A percentile compares a stretch with the other conserved stretches of the same genome.
Evolutionary conservation across 495 filamentous ascomycete species (phyloP).

Genomic region (Lasiosphaeria hispida): DNA sequence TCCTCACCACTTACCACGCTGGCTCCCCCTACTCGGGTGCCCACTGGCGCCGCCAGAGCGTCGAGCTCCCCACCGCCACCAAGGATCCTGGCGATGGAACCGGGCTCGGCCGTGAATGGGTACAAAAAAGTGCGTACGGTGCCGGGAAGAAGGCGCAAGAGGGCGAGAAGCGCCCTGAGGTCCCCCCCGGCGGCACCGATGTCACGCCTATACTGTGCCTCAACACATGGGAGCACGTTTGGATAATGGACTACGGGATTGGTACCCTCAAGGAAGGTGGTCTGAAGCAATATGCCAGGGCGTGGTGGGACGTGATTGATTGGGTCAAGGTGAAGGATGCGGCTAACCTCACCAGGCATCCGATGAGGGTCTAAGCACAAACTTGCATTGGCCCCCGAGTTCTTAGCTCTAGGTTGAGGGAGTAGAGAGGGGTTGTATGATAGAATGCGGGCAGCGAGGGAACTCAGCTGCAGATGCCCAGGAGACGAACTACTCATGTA

Average conservation of each 20-base stretch:
- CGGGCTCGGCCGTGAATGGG: slow-evolving; percentile 27
- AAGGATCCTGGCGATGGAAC: slow-evolving; percentile 34
- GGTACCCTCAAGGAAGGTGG: slow-evolving; percentile 59
- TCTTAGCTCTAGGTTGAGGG: too few species aligned
- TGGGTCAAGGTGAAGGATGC: slow-evolving; percentile 67
- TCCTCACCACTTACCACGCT: slow-evolving; percentile 87
- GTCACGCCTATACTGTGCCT: slow-evolving; percentile 78
- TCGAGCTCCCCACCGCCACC: slow-evolving; percentile 73
- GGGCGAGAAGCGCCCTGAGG: slow-evolving; percentile 26
- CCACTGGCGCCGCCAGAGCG: slow-evolving; percentile 73
- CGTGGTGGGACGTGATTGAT: slow-evolving; percentile 85
- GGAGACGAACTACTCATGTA: too few species aligned
- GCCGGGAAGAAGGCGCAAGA: slow-evolving; percentile 45
- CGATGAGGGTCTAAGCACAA: too few species aligned
- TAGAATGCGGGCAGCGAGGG: too few species aligned
- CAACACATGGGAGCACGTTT: slow-evolving; percentile 96
- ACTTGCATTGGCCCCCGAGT: too few species aligned
- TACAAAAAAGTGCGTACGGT: slow-evolving; percentile 43
- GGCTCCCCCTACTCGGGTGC: slow-evolving; percentile 83
- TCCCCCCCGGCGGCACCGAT: slow-evolving; percentile 67
- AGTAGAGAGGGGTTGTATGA: too few species aligned
- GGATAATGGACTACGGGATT: slow-evolving; percentile 81
- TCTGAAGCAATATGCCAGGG: slow-evolving; percentile 59
- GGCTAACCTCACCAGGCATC: slow-evolving; percentile 12
- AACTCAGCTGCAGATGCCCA: too few species aligned